Evolutionary conservation across 371 early-diverging fungal species (phyloP).

Genomic region (Mortierella polycephala): DNA sequence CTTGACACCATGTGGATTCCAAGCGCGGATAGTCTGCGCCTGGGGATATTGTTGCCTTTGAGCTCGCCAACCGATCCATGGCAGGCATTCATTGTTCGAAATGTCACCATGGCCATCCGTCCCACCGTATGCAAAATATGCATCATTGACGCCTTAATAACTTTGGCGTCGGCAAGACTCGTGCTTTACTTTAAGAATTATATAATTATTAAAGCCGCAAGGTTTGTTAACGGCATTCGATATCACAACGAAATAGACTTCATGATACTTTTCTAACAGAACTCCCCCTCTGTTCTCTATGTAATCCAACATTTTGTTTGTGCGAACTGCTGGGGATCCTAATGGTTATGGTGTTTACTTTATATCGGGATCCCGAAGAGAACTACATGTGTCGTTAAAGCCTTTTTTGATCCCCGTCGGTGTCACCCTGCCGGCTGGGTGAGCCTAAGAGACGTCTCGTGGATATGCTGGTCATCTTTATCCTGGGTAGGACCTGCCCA

Average conservation of each 20-base stretch:
- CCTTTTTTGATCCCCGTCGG: constrained; percentile 16
- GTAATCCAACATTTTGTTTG: constrained; percentile 29
- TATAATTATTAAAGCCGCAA: constrained; percentile 30
- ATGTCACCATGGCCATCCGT: neutral
- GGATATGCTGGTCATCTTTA: neutral
- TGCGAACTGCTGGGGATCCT: constrained; percentile 31
- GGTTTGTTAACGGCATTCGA: constrained; percentile 1
- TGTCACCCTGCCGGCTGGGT: constrained; percentile 19
- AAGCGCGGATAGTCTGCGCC: constrained; percentile 6
- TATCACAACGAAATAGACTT: neutral
- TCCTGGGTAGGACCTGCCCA: neutral
- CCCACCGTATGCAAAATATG: too few relatives aligned
- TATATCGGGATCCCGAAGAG: constrained; percentile 21
- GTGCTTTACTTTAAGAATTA: constrained; percentile 19
- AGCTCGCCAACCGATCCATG: neutral
- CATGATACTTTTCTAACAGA: neutral
- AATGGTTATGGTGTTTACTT: constrained; percentile 10
- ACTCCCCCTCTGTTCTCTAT: neutral
- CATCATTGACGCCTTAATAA: constrained; percentile 5
- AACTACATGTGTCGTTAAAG: constrained; percentile 1
- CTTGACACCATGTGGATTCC: constrained; percentile 26
- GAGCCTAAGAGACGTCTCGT: neutral
- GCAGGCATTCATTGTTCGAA: constrained; percentile 7
- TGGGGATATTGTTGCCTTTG: constrained; percentile 15
- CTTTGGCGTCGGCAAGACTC: constrained; percentile 1